Percentiles rank a stretch among this genome's conserved stretches.
These are phyloP conservation scores for Diaporthe sp. DNA, from an alignment of 2,329 filamentous ascomycete species.

Conservation along the genomic window DNA sequence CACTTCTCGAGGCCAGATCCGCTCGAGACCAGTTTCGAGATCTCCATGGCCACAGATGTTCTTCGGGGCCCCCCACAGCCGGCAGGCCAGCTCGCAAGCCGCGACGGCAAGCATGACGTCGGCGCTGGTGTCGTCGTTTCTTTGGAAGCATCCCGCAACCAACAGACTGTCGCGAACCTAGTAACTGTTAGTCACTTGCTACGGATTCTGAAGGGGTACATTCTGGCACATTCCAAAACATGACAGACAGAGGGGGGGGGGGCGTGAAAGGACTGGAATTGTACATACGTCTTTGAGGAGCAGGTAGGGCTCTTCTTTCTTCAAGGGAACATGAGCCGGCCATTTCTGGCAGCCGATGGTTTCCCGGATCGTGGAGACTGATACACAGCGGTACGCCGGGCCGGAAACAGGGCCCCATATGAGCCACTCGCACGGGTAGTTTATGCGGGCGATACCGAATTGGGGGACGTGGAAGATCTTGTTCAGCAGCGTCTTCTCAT, in stretches of 20 bases:
- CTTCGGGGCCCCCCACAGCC: background rate
- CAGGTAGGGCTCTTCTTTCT: background rate
- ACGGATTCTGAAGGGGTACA: too few species aligned
- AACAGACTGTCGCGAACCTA: background rate
- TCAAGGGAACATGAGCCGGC: background rate
- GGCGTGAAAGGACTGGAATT: too few species aligned
- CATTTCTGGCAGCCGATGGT: background rate
- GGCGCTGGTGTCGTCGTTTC: background rate
- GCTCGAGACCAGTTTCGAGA: background rate
- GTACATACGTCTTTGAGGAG: background rate
- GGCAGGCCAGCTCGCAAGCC: background rate
- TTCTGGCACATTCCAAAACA: too few species aligned
- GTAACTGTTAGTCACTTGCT: too few species aligned
- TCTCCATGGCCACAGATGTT: background rate
- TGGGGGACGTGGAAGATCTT: background rate
- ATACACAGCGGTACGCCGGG: background rate
- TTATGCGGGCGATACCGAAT: background rate
- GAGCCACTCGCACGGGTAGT: background rate
- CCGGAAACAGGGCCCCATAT: constrained; percentile 1
- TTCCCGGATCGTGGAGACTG: background rate
- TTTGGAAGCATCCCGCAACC: background rate
- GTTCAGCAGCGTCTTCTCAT: background rate
- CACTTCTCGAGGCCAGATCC: background rate
- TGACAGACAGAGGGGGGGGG: too few species aligned
- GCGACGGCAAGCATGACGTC: background rate